Percentiles rank a stretch among this genome's conserved stretches.
phyloP scores from a whole-genome alignment of 371 early-diverging fungal genomes.

The Rhizomucor pusillus region DNA sequence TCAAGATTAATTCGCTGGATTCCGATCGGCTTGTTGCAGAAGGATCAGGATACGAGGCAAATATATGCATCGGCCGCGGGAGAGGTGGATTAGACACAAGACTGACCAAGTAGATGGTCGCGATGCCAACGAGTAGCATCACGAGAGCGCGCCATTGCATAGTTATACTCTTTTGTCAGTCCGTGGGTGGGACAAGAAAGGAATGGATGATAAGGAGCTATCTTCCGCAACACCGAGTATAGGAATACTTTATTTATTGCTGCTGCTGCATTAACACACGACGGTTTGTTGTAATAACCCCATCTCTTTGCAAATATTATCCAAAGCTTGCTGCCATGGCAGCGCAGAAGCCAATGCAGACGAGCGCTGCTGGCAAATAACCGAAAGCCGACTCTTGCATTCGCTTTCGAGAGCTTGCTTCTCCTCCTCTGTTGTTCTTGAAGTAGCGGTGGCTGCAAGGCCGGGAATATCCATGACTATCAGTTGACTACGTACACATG shows the following conservation, averaged over 20 bases:
- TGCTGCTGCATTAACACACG: no score
- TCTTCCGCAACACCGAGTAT: no score
- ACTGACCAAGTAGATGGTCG: slow-evolving; percentile 35
- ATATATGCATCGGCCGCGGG: slow-evolving; percentile 33
- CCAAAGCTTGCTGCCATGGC: slow-evolving; percentile 22
- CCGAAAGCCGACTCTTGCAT: slow-evolving; percentile 13
- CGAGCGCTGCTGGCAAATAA: slow-evolving; percentile 20
- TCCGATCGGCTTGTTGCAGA: slow-evolving; percentile 11
- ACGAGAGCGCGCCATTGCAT: slow-evolving; percentile 50
- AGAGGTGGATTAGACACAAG: slow-evolving; percentile 34
- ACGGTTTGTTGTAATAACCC: no score
- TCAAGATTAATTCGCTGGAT: slow-evolving; percentile 7
- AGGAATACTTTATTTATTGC: no score
- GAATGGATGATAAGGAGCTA: no score
- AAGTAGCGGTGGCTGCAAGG: not conserved
- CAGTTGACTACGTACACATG: slow-evolving; percentile 19
- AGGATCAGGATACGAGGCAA: slow-evolving; percentile 6
- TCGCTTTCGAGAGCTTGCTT: slow-evolving; percentile 16
- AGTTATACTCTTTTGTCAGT: not conserved
- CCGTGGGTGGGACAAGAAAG: no score
- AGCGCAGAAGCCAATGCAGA: slow-evolving; percentile 14
- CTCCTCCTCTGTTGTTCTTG: not conserved
- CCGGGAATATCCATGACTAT: slow-evolving; percentile 8
- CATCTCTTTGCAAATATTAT: not conserved
- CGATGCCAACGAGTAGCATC: slow-evolving; percentile 32